These are phyloP conservation scores for Spergularia marina DNA, from an alignment of 148 eudicot genomes.

Conservation along the genomic window DNA sequence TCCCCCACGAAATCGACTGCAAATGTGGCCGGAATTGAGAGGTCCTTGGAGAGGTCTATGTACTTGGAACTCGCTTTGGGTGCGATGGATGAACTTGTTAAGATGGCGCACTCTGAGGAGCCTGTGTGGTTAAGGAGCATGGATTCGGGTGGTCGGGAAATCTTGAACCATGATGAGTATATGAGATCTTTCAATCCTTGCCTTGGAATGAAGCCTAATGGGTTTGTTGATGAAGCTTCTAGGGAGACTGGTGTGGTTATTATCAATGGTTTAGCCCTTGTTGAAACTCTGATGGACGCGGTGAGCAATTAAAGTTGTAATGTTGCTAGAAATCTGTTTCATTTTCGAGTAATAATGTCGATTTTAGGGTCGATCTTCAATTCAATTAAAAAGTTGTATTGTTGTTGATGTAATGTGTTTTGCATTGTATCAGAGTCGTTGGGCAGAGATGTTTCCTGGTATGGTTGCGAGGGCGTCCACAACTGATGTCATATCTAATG, in stretches of 20 bases:
- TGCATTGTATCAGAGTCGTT: conserved; percentile 50
- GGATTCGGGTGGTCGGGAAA: conserved; percentile 55
- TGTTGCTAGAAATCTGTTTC: neutral
- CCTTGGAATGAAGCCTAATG: conserved; percentile 73
- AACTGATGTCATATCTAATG: conserved; percentile 74
- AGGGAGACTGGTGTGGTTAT: conserved; percentile 90
- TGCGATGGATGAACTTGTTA: conserved; percentile 89
- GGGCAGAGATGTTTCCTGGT: conserved; percentile 92
- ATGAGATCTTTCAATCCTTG: conserved; percentile 55
- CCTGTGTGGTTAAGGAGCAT: conserved; percentile 76
- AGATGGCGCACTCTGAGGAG: conserved; percentile 76
- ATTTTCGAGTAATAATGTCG: neutral
- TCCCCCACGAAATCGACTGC: conserved; percentile 41
- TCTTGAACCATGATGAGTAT: conserved; percentile 77
- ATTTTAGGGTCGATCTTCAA: neutral
- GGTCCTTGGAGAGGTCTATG: conserved; percentile 73
- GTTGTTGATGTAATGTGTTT: neutral
- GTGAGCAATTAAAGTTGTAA: conserved; percentile 32
- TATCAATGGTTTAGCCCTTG: conserved; percentile 90
- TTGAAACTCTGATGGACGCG: conserved; percentile 92
- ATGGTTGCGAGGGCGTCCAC: conserved; percentile 74
- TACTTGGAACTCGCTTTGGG: conserved; percentile 89
- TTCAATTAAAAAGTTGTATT: neutral
- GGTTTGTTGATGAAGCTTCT: conserved; percentile 70
- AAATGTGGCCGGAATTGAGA: conserved; percentile 37